Percentiles rank a stretch among this genome's conserved stretches.
Evolutionary conservation across 1,139 yeast genomes (phyloP).

Genomic region (Kluyveromyces sp.): DNA sequence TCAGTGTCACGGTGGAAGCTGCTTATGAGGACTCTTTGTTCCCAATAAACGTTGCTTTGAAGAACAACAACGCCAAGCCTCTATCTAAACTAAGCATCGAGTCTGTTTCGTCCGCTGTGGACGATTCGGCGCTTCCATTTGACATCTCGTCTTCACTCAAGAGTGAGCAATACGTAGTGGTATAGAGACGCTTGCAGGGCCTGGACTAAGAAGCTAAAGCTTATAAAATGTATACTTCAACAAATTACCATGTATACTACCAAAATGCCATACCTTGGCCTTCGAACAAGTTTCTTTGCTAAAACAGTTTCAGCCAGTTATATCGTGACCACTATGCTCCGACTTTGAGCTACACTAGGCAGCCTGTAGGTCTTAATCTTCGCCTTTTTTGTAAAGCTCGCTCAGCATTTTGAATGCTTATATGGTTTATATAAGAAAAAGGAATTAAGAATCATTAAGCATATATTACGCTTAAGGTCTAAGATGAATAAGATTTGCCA

Average conservation of each 20-base stretch:
- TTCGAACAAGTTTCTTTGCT: no score
- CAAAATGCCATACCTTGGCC: no score
- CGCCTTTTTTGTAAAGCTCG: no score
- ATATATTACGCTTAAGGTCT: no score
- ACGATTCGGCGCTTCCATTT: constrained; percentile 55
- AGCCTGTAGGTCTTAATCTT: no score
- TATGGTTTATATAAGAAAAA: not conserved
- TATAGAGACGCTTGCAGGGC: constrained; percentile 26
- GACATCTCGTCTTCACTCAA: constrained; percentile 56
- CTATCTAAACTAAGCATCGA: constrained; percentile 42
- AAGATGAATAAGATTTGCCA: constrained; percentile 10
- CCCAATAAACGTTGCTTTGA: constrained; percentile 63
- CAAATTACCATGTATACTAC: not conserved
- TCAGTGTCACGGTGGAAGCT: constrained; percentile 72
- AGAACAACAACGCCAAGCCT: constrained; percentile 34
- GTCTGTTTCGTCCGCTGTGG: constrained; percentile 36
- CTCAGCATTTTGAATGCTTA: not conserved
- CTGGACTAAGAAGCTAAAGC: not conserved
- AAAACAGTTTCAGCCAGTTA: no score
- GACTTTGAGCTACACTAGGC: not conserved
- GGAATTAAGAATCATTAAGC: no score
- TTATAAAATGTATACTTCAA: not conserved
- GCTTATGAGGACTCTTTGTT: constrained; percentile 77
- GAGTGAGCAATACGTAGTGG: constrained; percentile 62
- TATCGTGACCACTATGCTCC: not conserved